Base-by-base conservation (phyloP, 495 filamentous ascomycete genomes). In the Penicillium pulvis region DNA sequence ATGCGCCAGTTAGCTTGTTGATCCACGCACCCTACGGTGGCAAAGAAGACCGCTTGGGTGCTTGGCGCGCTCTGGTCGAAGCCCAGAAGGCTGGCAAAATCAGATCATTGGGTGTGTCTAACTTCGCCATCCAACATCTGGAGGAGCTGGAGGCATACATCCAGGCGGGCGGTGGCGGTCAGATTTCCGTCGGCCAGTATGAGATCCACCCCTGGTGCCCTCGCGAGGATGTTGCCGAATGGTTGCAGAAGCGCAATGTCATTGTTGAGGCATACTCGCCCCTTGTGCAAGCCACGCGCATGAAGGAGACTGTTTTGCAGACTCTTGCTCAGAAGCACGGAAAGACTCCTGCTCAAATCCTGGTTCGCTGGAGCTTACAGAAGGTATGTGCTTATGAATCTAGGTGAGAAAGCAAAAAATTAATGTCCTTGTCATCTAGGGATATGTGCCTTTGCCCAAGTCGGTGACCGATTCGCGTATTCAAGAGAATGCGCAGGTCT, bases 141-240 rank as follows among this genome's bases (percentile, higher is more conserved):
- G 73, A 85, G 17, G 83, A 84, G 59, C 71, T 97, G 46, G 89
- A 95, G 65, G 76, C 69, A 60, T 88, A 91, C 69, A 92, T 93
- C 61, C 79, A 87, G 68, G 80, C 82, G 60, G 89, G 88, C 8
- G 85, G 81, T 53, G 91, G 88, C 11, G 90, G 90, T 3, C 75
- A 91, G 20, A 80, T 97, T 64, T 86, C 84, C 51, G 90, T 96
- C 8, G 90, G 90, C 11, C 92, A 96, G 71, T 90, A 90, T 66
- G 93, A 97, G 74, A 76, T 97, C 17, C 93, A 98, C 67, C 92
- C 93, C 0, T 96, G 91, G 90, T 84, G 88, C n/a, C 78, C 85
- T 4, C 79, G 93, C 11, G 77, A 78, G 7, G 90, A 94, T 62
- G 88, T 98, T 30, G 85, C 86, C 11, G 78, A 85, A 49, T 96